Evolutionary conservation across 1,284 basidiomycete genomes (phyloP), one percentile per base, ranked within the genome.

Genomic region (Leccinum subfulvum): DNA sequence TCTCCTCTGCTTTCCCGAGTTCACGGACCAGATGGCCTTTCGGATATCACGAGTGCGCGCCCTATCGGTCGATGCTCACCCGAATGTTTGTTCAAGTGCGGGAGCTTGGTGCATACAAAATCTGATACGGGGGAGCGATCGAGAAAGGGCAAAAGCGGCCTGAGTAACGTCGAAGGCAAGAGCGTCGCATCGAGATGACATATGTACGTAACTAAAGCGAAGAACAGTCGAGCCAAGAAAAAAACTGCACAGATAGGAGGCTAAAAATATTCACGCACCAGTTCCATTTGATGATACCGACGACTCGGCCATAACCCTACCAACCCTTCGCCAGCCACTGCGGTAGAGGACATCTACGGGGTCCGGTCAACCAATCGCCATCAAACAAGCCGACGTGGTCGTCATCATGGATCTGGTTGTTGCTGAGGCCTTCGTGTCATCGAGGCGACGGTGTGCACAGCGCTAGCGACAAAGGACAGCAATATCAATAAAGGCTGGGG

Each of bases 11-110:
- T 66, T 88, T 88, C 10, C 97, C 97, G 1, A 99, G 83, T 0
- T 95, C 89, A 52, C 97, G 88, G 13, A 99, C 95, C 71, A 99
- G 96, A 76, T 99, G 97, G 0, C 97, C 97, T 69, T 98, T 96
- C 0, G 97, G 97, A 73, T 98, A 98, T 26, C 95, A 86, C 2
- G 92, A 95, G 55, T 37, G 87, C 87, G 28, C 82, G 77, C 93
- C 88, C 97, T 97, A 99, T 53, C 88, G 82, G 75, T 99, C 97
- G 99, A 33, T 33, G 33, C 33, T 33, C 33, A 33, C 33, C 33
- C 33, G 85, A 66, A 99, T 97, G 78, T 99, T 99, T 76, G 96
- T 30, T 90, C 89, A 18, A 98, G 77, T 1, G 86, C 78, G 1
- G 94, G 91, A 0, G 95, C 96, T 79, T 99, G 97, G 4, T 97